Evolutionary conservation across 2,329 filamentous ascomycete genomes (phyloP).

Genomic region (Claviceps purpurea): DNA sequence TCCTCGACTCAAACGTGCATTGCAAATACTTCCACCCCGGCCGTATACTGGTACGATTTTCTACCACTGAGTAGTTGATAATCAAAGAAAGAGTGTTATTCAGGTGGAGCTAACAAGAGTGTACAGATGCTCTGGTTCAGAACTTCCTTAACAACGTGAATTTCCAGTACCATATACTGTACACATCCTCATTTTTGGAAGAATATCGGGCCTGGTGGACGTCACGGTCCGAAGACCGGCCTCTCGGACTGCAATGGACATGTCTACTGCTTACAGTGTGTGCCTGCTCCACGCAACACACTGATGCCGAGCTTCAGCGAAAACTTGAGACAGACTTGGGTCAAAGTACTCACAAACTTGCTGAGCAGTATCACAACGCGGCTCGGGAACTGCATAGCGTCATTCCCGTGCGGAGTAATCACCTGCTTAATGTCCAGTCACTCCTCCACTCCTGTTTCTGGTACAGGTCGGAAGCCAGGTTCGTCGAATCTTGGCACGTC

Average conservation of each 20-base stretch:
- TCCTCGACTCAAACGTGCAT: constrained; percentile 18
- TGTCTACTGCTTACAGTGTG: constrained; percentile 25
- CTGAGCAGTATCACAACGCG: constrained; percentile 20
- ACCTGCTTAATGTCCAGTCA: constrained; percentile 21
- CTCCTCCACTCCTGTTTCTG: constrained; percentile 25
- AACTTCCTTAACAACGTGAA: constrained; percentile 25
- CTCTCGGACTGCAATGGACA: constrained; percentile 24
- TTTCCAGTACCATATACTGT: constrained; percentile 26
- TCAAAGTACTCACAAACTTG: constrained; percentile 15
- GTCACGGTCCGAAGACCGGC: constrained; percentile 14
- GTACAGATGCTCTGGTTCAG: constrained; percentile 21
- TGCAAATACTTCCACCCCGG: constrained; percentile 19
- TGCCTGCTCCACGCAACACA: constrained; percentile 23
- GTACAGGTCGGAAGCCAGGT: constrained; percentile 23
- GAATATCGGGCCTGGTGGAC: constrained; percentile 25
- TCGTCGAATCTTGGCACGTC: constrained; percentile 25
- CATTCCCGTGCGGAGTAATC: constrained; percentile 20
- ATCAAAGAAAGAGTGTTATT: too few species aligned
- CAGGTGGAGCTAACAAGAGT: not conserved
- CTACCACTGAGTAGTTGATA: not conserved
- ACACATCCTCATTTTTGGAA: constrained; percentile 21
- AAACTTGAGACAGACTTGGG: constrained; percentile 20
- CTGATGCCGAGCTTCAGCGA: constrained; percentile 15
- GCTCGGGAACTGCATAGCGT: constrained; percentile 19
- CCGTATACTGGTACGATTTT: constrained; percentile 19